Evolutionary conservation across 2,329 filamentous ascomycete genomes (phyloP), one percentile per base, ranked within the genome.

Genomic region (Colletotrichum lini): DNA sequence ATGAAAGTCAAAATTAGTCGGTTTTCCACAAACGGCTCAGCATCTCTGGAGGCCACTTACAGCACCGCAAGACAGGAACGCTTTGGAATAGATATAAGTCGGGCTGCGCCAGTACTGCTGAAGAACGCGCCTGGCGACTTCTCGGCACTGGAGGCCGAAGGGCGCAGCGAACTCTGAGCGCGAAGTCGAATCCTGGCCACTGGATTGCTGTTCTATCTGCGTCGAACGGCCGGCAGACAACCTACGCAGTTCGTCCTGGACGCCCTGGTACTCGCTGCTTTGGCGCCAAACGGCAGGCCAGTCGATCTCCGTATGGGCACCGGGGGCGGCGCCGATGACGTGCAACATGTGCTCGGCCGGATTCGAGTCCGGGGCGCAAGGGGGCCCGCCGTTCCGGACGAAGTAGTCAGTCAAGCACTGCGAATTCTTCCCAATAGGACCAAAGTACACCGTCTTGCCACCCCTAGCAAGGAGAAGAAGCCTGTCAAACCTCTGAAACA

Each of bases 81-180:
- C 45, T 81, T 95, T 95, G 56, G 90, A 89, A 81, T 92, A 94
- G 76, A 95, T 91, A 81, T 95, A 95, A 2, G 87, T 85, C 0
- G 93, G 93, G 0, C 88, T 93, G 62, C 93, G 88, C 92, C 93
- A 95, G 83, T 93, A 94, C 79, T 95, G 92, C 76, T 92, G 86
- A 80, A 94, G 94, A 13, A 94, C 90, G 73, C 93, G 91, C 52
- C 84, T 77, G 10, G 87, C 87, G 45, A 91, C 90, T 72, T 90
- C 84, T 40, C 80, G 82, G 8, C 93, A 80, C 76, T 95, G 93
- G 9, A 82, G 76, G 2, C 65, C 74, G 76, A 94, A 91, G 0
- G 91, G 89, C 38, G 91, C 91, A 0, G 93, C 93, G 73, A 94
- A 94, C 42, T 65, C 62, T 23, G 62, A 18, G n/a, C 47, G 38